These are phyloP conservation scores for Mycena olivaceomarginata DNA, from an alignment of 768 basidiomycete species.

Conservation along the genomic window DNA sequence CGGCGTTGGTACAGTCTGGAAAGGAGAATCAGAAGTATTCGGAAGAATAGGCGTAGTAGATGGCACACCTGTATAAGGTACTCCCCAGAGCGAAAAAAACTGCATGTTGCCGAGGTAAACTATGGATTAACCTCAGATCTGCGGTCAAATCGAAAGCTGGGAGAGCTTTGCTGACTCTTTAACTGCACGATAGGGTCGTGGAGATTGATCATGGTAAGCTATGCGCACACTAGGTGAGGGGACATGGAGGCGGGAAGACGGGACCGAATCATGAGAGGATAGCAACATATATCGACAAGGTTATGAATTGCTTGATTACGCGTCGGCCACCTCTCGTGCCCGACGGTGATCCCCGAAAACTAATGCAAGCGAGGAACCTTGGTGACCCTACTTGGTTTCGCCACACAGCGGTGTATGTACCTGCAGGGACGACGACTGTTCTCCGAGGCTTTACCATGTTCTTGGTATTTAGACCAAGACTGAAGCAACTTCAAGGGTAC, in stretches of 20 bases:
- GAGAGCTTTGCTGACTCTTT: neutral
- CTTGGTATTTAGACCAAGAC: no score
- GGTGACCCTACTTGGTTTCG: neutral
- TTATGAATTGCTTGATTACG: neutral
- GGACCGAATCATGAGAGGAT: conserved; percentile 1
- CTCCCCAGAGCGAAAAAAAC: conserved; percentile 13
- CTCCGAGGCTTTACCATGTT: no score
- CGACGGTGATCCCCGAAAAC: conserved; percentile 3
- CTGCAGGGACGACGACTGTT: no score
- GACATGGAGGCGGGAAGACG: no score
- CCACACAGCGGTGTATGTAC: no score
- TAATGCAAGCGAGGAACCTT: neutral
- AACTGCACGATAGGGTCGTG: neutral
- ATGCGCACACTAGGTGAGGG: neutral
- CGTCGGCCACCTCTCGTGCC: neutral
- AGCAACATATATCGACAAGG: neutral
- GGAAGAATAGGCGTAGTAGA: neutral
- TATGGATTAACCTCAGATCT: neutral
- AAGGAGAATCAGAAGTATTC: neutral
- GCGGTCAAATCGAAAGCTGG: neutral
- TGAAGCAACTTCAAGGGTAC: no score
- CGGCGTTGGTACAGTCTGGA: conserved; percentile 2
- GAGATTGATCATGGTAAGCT: conserved; percentile 43
- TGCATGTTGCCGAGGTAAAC: conserved; percentile 1
- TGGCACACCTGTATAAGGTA: conserved; percentile 14